These are phyloP conservation scores for Colletotrichum tropicicola DNA, from an alignment of 2,329 filamentous ascomycete genomes.

Conservation along the genomic window DNA sequence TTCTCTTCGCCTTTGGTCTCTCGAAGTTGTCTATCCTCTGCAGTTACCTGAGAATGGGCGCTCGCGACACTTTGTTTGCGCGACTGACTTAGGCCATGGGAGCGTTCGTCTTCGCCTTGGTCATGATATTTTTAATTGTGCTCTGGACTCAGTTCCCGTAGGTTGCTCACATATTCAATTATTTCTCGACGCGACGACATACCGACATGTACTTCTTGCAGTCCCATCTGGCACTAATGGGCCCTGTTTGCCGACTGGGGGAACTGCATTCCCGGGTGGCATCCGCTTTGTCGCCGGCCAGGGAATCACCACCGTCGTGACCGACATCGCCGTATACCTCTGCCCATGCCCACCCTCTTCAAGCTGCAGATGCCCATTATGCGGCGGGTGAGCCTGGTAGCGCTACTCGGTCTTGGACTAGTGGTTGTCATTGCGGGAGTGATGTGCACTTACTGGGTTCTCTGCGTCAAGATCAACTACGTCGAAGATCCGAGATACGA, in stretches of 20 bases:
- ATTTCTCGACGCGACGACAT: background rate
- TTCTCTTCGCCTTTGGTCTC: conserved; percentile 46
- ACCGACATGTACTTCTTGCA: background rate
- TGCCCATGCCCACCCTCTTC: conserved; percentile 46
- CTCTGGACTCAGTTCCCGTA: conserved; percentile 48
- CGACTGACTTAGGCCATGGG: conserved; percentile 40
- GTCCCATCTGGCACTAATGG: conserved; percentile 40
- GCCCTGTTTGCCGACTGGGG: conserved; percentile 25
- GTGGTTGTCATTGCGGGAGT: conserved; percentile 47
- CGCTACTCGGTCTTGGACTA: conserved; percentile 47
- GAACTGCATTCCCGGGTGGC: conserved; percentile 41
- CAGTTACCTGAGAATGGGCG: conserved; percentile 50
- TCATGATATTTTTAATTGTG: conserved; percentile 42
- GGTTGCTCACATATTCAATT: conserved; percentile 13
- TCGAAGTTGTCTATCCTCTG: conserved; percentile 51
- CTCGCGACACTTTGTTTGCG: conserved; percentile 41
- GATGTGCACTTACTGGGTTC: conserved; percentile 47
- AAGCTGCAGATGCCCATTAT: conserved; percentile 40
- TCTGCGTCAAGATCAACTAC: conserved; percentile 36
- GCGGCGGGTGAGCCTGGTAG: conserved; percentile 45
- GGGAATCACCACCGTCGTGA: conserved; percentile 40
- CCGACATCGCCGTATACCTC: conserved; percentile 46
- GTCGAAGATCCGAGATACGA: conserved; percentile 45
- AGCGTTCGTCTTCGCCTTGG: conserved; percentile 37
- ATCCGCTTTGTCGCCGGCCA: conserved; percentile 40